A percentile compares a stretch with the other conserved stretches of the same genome.
Conservation (phyloP, 768 basidiomycete species). For the Kwoniella heveanensis region DNA sequence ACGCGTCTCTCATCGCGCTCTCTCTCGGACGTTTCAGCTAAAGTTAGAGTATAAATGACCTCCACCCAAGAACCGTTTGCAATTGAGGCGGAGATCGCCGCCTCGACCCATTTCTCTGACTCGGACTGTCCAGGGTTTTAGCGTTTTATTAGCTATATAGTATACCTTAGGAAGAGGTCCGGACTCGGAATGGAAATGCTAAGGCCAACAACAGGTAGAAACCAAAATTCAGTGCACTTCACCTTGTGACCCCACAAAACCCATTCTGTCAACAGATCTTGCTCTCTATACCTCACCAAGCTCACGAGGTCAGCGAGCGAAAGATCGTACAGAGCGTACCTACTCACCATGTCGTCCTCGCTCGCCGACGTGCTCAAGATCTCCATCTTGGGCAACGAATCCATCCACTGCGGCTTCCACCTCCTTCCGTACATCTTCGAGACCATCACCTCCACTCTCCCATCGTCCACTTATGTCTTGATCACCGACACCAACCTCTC, state of each 20-base stretch:
- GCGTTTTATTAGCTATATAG: too few relatives aligned
- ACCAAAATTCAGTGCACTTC: too few relatives aligned
- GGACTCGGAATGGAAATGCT: too few relatives aligned
- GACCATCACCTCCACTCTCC: constrained; percentile 70
- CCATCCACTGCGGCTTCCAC: constrained; percentile 93
- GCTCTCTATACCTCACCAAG: not conserved
- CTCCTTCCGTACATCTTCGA: constrained; percentile 70
- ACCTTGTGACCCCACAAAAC: not conserved
- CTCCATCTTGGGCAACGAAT: constrained; percentile 77
- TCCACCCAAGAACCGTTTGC: too few relatives aligned
- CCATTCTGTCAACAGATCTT: constrained; percentile 7
- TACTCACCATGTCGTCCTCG: constrained; percentile 22
- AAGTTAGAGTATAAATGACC: too few relatives aligned
- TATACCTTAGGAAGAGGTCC: too few relatives aligned
- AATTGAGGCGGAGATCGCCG: too few relatives aligned
- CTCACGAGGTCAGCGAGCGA: not conserved
- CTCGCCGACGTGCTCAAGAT: constrained; percentile 69
- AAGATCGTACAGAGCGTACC: not conserved
- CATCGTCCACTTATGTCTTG: constrained; percentile 84
- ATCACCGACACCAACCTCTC: constrained; percentile 92
- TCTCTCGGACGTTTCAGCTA: too few relatives aligned
- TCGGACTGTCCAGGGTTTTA: too few relatives aligned
- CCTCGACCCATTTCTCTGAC: too few relatives aligned
- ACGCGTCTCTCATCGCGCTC: too few relatives aligned
- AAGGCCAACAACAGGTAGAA: too few relatives aligned